Percentiles rank a stretch among this genome's conserved stretches.
Conservation (phyloP, 495 filamentous ascomycete species). For the Penicillium alfredii region DNA sequence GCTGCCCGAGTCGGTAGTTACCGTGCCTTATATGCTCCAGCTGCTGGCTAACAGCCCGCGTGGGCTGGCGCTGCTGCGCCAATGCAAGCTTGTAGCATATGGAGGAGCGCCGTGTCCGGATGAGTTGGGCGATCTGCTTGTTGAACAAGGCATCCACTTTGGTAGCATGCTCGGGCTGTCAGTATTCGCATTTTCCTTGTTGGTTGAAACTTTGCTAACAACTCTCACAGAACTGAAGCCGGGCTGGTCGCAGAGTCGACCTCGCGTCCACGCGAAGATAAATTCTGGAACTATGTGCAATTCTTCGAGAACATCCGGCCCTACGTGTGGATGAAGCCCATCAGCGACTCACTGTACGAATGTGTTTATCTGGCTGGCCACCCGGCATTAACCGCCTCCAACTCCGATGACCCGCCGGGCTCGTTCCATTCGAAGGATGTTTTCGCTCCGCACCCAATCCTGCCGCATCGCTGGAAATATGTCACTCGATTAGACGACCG, state of each 20-base stretch:
- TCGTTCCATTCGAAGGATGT: slow-evolving; percentile 57
- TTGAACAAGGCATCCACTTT: slow-evolving; percentile 47
- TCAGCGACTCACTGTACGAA: slow-evolving; percentile 43
- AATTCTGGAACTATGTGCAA: slow-evolving; percentile 58
- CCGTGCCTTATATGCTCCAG: slow-evolving; percentile 52
- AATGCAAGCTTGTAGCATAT: slow-evolving; percentile 42
- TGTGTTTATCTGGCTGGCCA: slow-evolving; percentile 48
- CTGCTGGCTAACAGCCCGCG: slow-evolving; percentile 45
- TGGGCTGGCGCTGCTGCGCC: slow-evolving; percentile 40
- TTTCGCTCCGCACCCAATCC: slow-evolving; percentile 55
- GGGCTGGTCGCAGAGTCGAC: slow-evolving; percentile 47
- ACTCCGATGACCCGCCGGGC: slow-evolving; percentile 44
- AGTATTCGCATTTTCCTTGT: too few species aligned
- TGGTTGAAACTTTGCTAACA: too few species aligned
- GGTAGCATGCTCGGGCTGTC: slow-evolving; percentile 48
- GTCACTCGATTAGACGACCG: slow-evolving; percentile 55
- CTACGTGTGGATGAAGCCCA: slow-evolving; percentile 46
- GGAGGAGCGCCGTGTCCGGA: slow-evolving; percentile 51
- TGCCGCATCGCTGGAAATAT: slow-evolving; percentile 59
- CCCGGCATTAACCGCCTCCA: slow-evolving; percentile 45
- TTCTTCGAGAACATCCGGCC: slow-evolving; percentile 40
- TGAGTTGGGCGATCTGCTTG: slow-evolving; percentile 49
- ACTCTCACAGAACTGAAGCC: slow-evolving; percentile 55
- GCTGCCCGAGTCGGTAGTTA: slow-evolving; percentile 45
- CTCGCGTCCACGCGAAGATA: slow-evolving; percentile 37